Percentiles rank a stretch among this genome's conserved stretches.
phyloP scores from a whole-genome alignment of 169 alveolate genomes.

The Plasmodium gallinaceum region DNA sequence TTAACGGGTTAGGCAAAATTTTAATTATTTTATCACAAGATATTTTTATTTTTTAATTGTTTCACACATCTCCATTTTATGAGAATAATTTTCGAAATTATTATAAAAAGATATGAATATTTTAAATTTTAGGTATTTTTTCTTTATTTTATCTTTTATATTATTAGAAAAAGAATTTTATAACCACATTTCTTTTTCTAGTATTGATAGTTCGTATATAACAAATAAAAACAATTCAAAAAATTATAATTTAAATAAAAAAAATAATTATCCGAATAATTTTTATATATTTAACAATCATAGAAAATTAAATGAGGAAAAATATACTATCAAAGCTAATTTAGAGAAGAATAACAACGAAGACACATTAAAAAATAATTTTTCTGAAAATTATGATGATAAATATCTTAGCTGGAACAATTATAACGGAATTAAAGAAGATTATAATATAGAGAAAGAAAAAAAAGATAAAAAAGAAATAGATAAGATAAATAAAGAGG shows the following conservation, averaged over 20 bases:
- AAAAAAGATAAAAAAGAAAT: slow-evolving; percentile 10
- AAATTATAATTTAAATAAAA: slow-evolving; percentile 1
- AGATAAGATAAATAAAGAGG: background rate
- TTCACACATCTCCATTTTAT: background rate
- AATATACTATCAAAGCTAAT: background rate
- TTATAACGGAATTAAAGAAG: background rate
- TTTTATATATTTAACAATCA: background rate
- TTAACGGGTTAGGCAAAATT: background rate
- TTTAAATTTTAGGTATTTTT: slow-evolving; percentile 28
- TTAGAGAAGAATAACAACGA: background rate
- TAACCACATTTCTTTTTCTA: background rate
- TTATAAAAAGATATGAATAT: slow-evolving; percentile 37
- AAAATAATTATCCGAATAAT: slow-evolving; percentile 6
- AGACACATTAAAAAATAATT: background rate
- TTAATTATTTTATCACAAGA: background rate
- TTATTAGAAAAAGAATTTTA: slow-evolving; percentile 26
- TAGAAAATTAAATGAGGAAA: background rate
- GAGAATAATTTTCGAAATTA: background rate
- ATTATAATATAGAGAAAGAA: background rate
- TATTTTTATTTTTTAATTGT: background rate
- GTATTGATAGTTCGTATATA: background rate
- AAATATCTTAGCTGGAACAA: background rate
- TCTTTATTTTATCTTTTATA: slow-evolving; percentile 43
- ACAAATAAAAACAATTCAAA: background rate
- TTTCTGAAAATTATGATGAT: slow-evolving; percentile 1